A percentile compares a stretch with the other conserved stretches of the same genome.
Evolutionary conservation across 805 yeast genomes (phyloP).

Genomic region (Yarrowia sp.): DNA sequence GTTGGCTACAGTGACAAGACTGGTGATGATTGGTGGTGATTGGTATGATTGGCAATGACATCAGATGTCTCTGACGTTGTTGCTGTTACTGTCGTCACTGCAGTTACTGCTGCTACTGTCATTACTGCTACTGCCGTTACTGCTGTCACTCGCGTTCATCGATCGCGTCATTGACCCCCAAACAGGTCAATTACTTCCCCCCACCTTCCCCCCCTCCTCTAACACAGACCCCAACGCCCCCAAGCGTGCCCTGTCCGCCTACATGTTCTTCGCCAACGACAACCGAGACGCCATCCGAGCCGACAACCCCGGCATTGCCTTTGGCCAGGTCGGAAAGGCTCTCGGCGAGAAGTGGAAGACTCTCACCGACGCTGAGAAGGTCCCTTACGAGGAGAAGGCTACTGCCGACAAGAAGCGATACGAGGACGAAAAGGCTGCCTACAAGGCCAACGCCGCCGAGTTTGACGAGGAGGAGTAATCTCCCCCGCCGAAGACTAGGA

Average conservation of each 20-base stretch:
- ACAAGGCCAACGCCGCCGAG: constrained; percentile 53
- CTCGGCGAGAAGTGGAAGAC: constrained; percentile 98
- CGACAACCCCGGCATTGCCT: constrained; percentile 94
- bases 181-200: too few species aligned
- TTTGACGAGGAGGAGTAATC: constrained; percentile 46
- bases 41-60: too few species aligned
- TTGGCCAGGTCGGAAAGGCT: constrained; percentile 91
- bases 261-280: constrained; percentile 98
- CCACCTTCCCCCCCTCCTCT: neutral
- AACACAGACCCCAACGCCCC: constrained; percentile 80
- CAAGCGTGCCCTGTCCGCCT: constrained; percentile 96
- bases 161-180: neutral
- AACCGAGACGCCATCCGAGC: constrained; percentile 95
- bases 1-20: too few species aligned
- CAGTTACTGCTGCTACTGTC: too few species aligned
- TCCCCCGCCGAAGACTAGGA: constrained; percentile 19
- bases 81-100: neutral
- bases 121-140: neutral
- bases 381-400: constrained; percentile 91
- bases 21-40: too few species aligned
- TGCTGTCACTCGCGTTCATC: neutral
- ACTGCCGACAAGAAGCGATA: constrained; percentile 97
- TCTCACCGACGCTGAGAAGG: constrained; percentile 78
- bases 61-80: neutral
- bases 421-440: constrained; percentile 90